A percentile compares a stretch with the other conserved stretches of the same genome.
Evolutionary conservation across 1,139 yeast species (phyloP).

Genomic region (Candida tetrigidarum): DNA sequence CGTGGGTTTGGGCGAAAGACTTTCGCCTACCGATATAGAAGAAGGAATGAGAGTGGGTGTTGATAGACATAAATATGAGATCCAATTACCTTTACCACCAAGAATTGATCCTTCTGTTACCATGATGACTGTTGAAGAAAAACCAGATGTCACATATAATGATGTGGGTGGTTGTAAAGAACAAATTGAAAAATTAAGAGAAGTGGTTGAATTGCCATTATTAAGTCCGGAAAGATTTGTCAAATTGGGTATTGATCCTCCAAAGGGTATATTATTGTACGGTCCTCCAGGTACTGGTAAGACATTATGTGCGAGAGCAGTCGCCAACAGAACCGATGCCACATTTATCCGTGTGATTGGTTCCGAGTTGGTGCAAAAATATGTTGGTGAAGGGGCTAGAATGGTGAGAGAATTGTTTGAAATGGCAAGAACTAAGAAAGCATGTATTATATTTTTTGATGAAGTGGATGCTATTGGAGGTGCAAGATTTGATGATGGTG

Average conservation of each 20-base stretch:
- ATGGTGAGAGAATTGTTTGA: slow-evolving; percentile 98
- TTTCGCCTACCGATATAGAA: slow-evolving; percentile 97
- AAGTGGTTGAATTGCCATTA: slow-evolving; percentile 94
- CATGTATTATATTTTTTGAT: slow-evolving; percentile 95
- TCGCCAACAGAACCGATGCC: slow-evolving; percentile 98
- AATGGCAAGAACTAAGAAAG: slow-evolving; percentile 98
- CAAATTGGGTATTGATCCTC: slow-evolving; percentile 96
- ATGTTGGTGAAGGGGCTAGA: slow-evolving; percentile 99
- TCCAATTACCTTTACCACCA: slow-evolving; percentile 96
- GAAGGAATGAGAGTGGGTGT: slow-evolving; percentile 99
- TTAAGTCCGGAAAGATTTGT: slow-evolving; percentile 96
- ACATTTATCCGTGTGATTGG: slow-evolving; percentile 98
- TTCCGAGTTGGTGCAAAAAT: slow-evolving; percentile 95
- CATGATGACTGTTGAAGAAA: slow-evolving; percentile 99
- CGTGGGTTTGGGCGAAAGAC: slow-evolving; percentile 94
- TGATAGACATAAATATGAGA: slow-evolving; percentile 95
- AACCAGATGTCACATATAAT: slow-evolving; percentile 88
- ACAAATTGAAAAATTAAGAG: slow-evolving; percentile 95
- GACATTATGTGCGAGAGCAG: slow-evolving; percentile 97
- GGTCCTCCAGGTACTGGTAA: slow-evolving; percentile 99
- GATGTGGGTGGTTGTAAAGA: slow-evolving; percentile 99
- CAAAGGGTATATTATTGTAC: slow-evolving; percentile 92
- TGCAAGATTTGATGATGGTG: slow-evolving; percentile 98
- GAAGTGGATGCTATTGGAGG: slow-evolving; percentile 99
- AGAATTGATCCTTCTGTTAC: slow-evolving; percentile 97